Evolutionary conservation across 768 basidiomycete genomes (phyloP), one percentile per base, ranked within the genome.

Genomic region (Hericium coralloides): DNA sequence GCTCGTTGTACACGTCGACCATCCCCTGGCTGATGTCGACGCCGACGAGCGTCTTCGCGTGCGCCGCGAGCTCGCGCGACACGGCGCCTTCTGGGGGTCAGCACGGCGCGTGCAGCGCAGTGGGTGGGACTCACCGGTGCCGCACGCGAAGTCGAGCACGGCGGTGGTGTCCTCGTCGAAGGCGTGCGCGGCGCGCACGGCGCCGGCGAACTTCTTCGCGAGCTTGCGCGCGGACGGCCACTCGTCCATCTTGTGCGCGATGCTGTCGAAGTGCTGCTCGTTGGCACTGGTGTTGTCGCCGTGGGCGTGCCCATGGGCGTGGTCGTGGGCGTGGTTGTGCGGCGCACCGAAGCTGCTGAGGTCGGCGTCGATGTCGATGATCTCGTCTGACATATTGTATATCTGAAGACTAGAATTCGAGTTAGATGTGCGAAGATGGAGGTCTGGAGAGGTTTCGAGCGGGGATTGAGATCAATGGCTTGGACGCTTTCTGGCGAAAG

Each of bases 21-120:
- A 83, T 79, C 1, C 69, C 77, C 61, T 83, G 81, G 69, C 83
- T 88, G 67, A 89, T 85, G 64, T 91, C 89, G 12, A 87, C 81
- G 9, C 87, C 89, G 20, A 89, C 68, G 58, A 90, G 77, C 31
- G 73, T 73, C 67, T 83, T 85, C 52, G 78, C 76, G 60, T 85
- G 72, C 1, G 81, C 73, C 0, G 79, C 80, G 23, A 90, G 74
- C 51, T 78, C 75, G 59, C 80, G 75, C 3, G 87, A 84, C 12
- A 88, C 67, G n/a, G 81, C 66, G n/a, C 89, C 89, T 90, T 18
- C 39, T 4, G 39, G 39, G 39, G 15, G n/a, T 17, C 43, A 45
- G 43, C 43, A 6, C 20, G 39, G 39, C 43, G 43, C 17, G 39
- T n/a, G 43, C 43, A 20, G n/a, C n/a, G n/a, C n/a, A 38, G 31